A percentile compares a stretch with the other conserved stretches of the same genome.
Evolutionary conservation across 345 rosid species (phyloP).

Genomic region (Moricandia moricandioides): DNA sequence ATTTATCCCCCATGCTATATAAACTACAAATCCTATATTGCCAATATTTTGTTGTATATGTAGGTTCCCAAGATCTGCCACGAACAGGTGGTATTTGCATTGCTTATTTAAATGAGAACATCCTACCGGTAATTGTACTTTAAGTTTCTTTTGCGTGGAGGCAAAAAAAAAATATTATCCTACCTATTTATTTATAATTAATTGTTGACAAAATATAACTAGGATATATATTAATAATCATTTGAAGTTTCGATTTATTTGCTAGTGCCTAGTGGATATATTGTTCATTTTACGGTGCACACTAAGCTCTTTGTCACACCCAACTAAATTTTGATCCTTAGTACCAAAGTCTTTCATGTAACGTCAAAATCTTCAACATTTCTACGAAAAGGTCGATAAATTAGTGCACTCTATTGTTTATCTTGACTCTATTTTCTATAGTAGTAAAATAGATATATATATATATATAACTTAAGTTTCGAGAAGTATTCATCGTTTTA

Average conservation of each 20-base stretch:
- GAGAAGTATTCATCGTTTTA: not conserved
- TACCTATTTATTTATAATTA: not conserved
- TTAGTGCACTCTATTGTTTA: slow-evolving; percentile 17
- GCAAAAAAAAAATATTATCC: slow-evolving; percentile 18
- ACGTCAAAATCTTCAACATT: slow-evolving; percentile 27
- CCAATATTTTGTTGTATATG: not conserved
- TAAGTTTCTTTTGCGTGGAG: slow-evolving; percentile 28
- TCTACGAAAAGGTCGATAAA: not conserved
- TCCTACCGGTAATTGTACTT: slow-evolving; percentile 26
- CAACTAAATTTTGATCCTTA: slow-evolving; percentile 33
- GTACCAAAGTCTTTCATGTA: slow-evolving; percentile 32
- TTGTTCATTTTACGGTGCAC: slow-evolving; percentile 36
- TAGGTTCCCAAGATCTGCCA: slow-evolving; percentile 21
- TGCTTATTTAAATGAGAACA: slow-evolving; percentile 22
- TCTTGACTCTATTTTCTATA: not conserved
- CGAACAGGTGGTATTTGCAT: slow-evolving; percentile 6
- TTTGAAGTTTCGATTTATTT: not conserved
- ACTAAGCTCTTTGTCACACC: slow-evolving; percentile 38
- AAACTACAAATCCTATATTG: slow-evolving; percentile 2
- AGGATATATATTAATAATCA: not conserved
- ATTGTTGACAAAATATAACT: slow-evolving; percentile 4
- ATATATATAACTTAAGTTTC: not conserved
- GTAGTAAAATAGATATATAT: not conserved
- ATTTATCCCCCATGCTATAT: not conserved
- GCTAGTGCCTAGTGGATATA: slow-evolving; percentile 21